Evolutionary conservation across 805 yeast species (phyloP).

Genomic region (Hanseniaspora occidentalis): DNA sequence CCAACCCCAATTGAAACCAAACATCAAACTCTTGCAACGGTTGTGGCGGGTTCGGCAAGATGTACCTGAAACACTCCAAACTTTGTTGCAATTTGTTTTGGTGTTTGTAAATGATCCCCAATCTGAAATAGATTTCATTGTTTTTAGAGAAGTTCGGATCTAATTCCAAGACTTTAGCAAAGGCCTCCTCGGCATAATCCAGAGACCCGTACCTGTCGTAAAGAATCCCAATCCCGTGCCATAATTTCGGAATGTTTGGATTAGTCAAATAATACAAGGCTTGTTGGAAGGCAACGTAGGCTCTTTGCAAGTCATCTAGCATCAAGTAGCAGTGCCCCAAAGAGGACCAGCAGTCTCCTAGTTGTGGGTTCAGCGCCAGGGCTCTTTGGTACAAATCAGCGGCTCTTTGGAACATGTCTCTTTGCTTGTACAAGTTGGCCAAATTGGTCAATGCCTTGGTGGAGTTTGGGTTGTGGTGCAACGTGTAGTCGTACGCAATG

Average conservation of each 20-base stretch:
- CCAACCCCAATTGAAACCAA: slow-evolving; percentile 97
- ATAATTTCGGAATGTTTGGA: slow-evolving; percentile 89
- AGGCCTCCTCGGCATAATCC: slow-evolving; percentile 97
- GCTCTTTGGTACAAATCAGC: slow-evolving; percentile 90
- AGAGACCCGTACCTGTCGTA: slow-evolving; percentile 93
- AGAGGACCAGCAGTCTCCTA: slow-evolving; percentile 96
- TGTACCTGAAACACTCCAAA: slow-evolving; percentile 88
- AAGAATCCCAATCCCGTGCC: slow-evolving; percentile 97
- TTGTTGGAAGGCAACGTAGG: slow-evolving; percentile 93
- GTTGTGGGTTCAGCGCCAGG: slow-evolving; percentile 64
- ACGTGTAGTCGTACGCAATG: slow-evolving; percentile 75
- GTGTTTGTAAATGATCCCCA: slow-evolving; percentile 93
- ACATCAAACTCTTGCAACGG: slow-evolving; percentile 95
- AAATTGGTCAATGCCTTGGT: slow-evolving; percentile 74
- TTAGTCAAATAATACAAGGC: slow-evolving; percentile 84
- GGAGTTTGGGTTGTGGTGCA: slow-evolving; percentile 75
- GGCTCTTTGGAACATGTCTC: slow-evolving; percentile 87
- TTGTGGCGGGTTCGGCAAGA: slow-evolving; percentile 80
- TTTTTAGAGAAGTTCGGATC: slow-evolving; percentile 96
- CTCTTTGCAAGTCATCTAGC: slow-evolving; percentile 92
- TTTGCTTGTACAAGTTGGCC: slow-evolving; percentile 77
- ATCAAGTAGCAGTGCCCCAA: slow-evolving; percentile 93
- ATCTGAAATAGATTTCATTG: slow-evolving; percentile 87
- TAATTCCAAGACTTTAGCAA: slow-evolving; percentile 87
- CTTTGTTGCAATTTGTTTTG: slow-evolving; percentile 81